These are phyloP conservation scores for Emericellopsis atlantica DNA, from an alignment of 2,329 filamentous ascomycete genomes.

Conservation along the genomic window DNA sequence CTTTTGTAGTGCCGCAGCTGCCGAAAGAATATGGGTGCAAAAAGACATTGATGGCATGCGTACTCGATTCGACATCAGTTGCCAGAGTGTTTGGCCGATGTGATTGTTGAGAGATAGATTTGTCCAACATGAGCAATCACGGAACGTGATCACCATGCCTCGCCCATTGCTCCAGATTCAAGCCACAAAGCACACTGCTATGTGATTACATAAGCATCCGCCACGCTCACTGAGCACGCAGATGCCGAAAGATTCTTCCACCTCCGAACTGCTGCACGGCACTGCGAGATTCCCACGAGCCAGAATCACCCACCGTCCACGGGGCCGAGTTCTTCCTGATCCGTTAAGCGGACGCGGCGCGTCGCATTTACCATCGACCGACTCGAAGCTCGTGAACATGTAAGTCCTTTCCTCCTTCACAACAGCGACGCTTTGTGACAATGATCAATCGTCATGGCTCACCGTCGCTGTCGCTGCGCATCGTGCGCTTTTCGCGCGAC, in stretches of 20 bases:
- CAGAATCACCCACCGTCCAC: constrained; percentile 6
- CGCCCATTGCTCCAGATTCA: too few relatives aligned
- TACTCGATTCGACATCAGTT: too few relatives aligned
- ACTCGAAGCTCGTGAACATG: constrained; percentile 15
- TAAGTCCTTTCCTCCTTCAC: constrained; percentile 15
- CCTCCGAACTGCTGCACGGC: constrained; percentile 6
- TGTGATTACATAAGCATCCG: too few relatives aligned
- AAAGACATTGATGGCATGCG: too few relatives aligned
- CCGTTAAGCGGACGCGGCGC: constrained; percentile 25
- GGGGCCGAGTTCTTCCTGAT: constrained; percentile 34
- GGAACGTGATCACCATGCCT: too few relatives aligned
- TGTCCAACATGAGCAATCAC: too few relatives aligned
- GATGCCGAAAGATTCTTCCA: constrained; percentile 9
- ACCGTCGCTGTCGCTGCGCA: neutral
- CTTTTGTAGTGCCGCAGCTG: too few relatives aligned
- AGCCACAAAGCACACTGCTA: too few relatives aligned
- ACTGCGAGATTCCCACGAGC: constrained; percentile 5
- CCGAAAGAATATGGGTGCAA: too few relatives aligned
- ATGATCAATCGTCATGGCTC: constrained; percentile 3
- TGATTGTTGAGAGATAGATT: too few relatives aligned
- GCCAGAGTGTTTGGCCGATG: too few relatives aligned
- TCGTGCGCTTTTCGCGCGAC: neutral
- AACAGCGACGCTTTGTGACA: constrained; percentile 2
- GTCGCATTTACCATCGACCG: constrained; percentile 31
- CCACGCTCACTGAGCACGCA: neutral